These are phyloP conservation scores for Penicillium lividum DNA, from an alignment of 495 filamentous ascomycete genomes.

Conservation along the genomic window DNA sequence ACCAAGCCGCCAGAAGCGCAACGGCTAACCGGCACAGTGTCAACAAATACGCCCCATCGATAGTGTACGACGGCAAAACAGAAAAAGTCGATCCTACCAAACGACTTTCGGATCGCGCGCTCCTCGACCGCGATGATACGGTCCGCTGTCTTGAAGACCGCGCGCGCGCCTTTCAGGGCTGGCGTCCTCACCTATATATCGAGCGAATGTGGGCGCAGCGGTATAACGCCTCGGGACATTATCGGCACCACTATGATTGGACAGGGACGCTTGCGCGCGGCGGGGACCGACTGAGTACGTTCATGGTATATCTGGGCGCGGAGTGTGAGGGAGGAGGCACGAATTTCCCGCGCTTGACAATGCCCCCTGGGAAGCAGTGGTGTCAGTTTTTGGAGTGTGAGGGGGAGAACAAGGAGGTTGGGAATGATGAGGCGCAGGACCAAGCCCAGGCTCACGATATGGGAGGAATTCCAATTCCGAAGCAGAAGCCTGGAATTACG, in stretches of 20 bases:
- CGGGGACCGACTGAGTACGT: conserved; percentile 53
- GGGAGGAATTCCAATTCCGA: conserved; percentile 1
- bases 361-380: conserved; percentile 50
- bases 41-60: conserved; percentile 54
- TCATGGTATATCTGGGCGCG: conserved; percentile 64
- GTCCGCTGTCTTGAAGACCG: conserved; percentile 71
- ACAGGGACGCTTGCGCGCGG: conserved; percentile 40
- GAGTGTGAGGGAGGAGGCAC: conserved; percentile 64
- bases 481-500: conserved; percentile 53
- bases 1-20: background rate
- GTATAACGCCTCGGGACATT: conserved; percentile 59
- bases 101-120: conserved; percentile 59
- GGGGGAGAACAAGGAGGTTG: conserved; percentile 13
- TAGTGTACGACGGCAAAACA: conserved; percentile 50
- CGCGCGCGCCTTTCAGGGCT: conserved; percentile 71
- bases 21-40: conserved; percentile 28
- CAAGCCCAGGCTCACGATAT: conserved; percentile 1
- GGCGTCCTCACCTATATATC: conserved; percentile 58
- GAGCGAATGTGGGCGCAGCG: conserved; percentile 63
- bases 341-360: conserved; percentile 54
- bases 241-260: conserved; percentile 63
- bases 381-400: conserved; percentile 63
- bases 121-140: conserved; percentile 56
- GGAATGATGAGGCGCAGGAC: background rate
- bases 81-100: conserved; percentile 47